These are phyloP conservation scores for Heracleum sosnowskyi DNA, from an alignment of 129 eudicot genomes.

Conservation along the genomic window DNA sequence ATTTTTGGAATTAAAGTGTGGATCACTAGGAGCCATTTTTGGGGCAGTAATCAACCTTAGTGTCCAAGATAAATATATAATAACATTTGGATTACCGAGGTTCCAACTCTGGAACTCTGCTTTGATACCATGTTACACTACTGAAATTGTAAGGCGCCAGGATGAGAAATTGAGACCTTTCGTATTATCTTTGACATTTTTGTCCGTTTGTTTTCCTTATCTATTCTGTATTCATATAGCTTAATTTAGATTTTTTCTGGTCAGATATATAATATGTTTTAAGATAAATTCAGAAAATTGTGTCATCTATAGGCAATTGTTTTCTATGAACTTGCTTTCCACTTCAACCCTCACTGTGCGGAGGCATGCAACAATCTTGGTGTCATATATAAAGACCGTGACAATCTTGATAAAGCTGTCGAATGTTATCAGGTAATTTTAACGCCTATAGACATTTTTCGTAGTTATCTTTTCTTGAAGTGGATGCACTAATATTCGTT, in stretches of 20 bases:
- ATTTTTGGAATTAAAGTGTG: neutral
- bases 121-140: neutral
- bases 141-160: too few species aligned
- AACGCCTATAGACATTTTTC: neutral
- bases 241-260: neutral
- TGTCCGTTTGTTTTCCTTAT: neutral
- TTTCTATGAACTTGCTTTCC: conserved; percentile 97
- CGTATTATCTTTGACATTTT: neutral
- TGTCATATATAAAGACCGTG: conserved; percentile 90
- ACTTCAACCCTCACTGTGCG: conserved; percentile 99
- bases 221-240: neutral
- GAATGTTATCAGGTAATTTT: conserved; percentile 79
- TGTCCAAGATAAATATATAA: neutral
- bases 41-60: neutral
- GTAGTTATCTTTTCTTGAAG: neutral
- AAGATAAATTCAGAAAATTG: neutral
- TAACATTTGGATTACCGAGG: neutral
- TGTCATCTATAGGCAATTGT: conserved; percentile 68
- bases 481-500: neutral
- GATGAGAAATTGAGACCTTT: neutral
- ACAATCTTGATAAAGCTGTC: conserved; percentile 97
- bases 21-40: neutral
- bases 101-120: neutral
- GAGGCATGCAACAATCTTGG: conserved; percentile 99
- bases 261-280: conserved; percentile 1